Evolutionary conservation across 2,329 filamentous ascomycete species (phyloP).

Genomic region (Beauveria rudraprayagi): DNA sequence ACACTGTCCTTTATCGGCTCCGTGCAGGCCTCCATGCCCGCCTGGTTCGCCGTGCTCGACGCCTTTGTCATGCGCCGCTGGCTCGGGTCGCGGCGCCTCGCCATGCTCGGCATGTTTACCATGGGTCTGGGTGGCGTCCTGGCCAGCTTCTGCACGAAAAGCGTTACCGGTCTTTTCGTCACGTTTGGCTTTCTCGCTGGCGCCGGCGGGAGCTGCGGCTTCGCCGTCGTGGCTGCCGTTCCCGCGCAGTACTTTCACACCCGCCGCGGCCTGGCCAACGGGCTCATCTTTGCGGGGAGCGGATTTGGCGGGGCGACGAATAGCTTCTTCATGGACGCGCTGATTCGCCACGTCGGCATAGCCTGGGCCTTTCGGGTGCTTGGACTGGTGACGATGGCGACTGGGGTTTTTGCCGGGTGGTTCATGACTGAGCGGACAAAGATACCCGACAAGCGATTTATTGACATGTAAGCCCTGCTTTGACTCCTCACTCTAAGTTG

Average conservation of each 20-base stretch:
- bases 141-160: background rate
- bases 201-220: slow-evolving; percentile 52
- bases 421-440: slow-evolving; percentile 39
- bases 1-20: slow-evolving; percentile 51
- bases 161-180: slow-evolving; percentile 32
- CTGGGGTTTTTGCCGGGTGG: slow-evolving; percentile 42
- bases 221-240: slow-evolving; percentile 46
- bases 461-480: slow-evolving; percentile 38
- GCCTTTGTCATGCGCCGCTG: slow-evolving; percentile 37
- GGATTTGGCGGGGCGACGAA: slow-evolving; percentile 29
- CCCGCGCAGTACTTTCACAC: slow-evolving; percentile 55
- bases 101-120: slow-evolving; percentile 37
- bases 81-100: slow-evolving; percentile 33
- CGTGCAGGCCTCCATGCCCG: slow-evolving; percentile 32
- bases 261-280: slow-evolving; percentile 48
- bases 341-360: slow-evolving; percentile 45
- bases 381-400: slow-evolving; percentile 38
- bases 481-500: background rate
- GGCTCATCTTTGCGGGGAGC: slow-evolving; percentile 43
- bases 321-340: slow-evolving; percentile 27
- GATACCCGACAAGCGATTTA: slow-evolving; percentile 28
- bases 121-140: slow-evolving; percentile 34
- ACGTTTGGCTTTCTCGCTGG: slow-evolving; percentile 53
- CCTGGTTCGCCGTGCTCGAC: slow-evolving; percentile 40
- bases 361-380: slow-evolving; percentile 48